phyloP scores from a whole-genome alignment of 352 stramenopile genomes.

The Phytophthora syringae region DNA sequence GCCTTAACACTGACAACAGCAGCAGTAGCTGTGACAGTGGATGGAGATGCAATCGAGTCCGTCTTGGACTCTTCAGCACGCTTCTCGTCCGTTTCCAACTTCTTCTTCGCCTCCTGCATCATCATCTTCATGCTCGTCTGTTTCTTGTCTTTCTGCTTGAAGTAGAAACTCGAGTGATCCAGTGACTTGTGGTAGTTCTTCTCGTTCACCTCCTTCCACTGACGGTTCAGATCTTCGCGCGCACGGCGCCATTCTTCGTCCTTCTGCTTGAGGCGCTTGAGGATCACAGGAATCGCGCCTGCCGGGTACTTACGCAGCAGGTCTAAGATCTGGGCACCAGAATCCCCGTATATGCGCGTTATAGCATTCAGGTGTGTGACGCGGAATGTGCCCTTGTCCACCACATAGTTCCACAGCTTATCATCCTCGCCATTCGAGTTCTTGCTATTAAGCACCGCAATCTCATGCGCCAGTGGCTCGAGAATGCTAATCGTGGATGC shows the following conservation, averaged over 20 bases:
- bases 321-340: constrained; percentile 91
- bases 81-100: constrained; percentile 74
- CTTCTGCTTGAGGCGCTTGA: constrained; percentile 98
- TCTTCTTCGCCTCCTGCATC: constrained; percentile 88
- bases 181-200: constrained; percentile 99
- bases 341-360: constrained; percentile 97
- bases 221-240: constrained; percentile 95
- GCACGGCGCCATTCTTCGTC: constrained; percentile 96
- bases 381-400: constrained; percentile 96
- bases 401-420: constrained; percentile 88
- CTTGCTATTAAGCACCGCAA: constrained; percentile 85
- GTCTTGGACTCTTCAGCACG: constrained; percentile 32
- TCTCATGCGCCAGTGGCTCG: constrained; percentile 96
- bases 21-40: constrained; percentile 33
- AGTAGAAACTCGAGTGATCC: constrained; percentile 99
- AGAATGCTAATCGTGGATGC: constrained; percentile 94
- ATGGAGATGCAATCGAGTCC: constrained; percentile 27
- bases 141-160: constrained; percentile 99
- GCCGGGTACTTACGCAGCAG: constrained; percentile 97
- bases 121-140: constrained; percentile 95
- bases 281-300: constrained; percentile 97
- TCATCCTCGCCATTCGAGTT: constrained; percentile 68
- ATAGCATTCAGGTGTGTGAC: constrained; percentile 98
- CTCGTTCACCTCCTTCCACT: constrained; percentile 98
- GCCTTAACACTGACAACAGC: constrained; percentile 29